Base-by-base conservation (phyloP, 176 grass and related monocot species). In the Neostapfia colusana region DNA sequence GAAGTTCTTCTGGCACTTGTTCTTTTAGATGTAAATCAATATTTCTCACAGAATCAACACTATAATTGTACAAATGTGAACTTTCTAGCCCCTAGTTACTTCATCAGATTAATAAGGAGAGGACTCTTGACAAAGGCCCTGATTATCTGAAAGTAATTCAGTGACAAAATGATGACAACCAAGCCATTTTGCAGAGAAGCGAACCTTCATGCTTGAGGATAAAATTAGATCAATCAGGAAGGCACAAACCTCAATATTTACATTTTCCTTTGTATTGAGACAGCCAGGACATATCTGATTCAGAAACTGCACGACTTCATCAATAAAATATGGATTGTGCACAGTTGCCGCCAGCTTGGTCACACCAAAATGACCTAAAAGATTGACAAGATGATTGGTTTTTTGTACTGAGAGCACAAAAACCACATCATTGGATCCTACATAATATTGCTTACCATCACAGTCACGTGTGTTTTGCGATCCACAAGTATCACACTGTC, bases 251-350 rank as follows among this genome's bases (percentile, higher is more conserved):
- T 89, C 84, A 16, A 48, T 77, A 35, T 91, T 76, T 45, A 72
- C n/a, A 38, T 82, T 86, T 75, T 92, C 77, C 63, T 89, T 98
- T 37, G 65, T 38, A 20, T 39, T 70, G 66, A 86, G 73, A 79
- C 95, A 98, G 4, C 91, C 64, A 63, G 91, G 95, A 81, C 95
- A 98, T 61, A 92, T 90, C 35, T 92, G 91, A 85, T 98, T 98
- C 62, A 98, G 82, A 82, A 94, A 86, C 38, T 84, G 87, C 69
- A 92, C 82, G 84, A 98, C 81, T 48, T 98, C 89, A 27, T 80
- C 64, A 6, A 92, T 81, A 70, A 93, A 90, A 81, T 90, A 93
- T 18, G 95, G 91, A 69, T 74, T 83, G 62, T 92, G 78, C 69
- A 98, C 90, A 24, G 81, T 88, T 81, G 83, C 80, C 1, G 87